Base-by-base conservation (phyloP, 192 early-diverging fungal species). In the Ambispora gerdemannii region DNA sequence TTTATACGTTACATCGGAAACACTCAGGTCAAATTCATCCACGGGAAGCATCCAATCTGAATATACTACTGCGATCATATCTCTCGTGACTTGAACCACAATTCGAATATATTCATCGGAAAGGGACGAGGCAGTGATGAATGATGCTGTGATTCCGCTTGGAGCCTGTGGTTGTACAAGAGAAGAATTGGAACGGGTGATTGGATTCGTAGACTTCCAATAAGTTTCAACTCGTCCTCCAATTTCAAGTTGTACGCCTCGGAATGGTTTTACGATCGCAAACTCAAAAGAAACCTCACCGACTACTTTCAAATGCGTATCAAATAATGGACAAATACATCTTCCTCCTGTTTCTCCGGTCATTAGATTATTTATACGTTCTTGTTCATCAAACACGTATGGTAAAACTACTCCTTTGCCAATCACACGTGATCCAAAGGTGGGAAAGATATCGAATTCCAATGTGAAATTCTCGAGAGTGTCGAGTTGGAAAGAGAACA, bases 141-240 rank as follows among this genome's bases (percentile, higher is more conserved):
- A 88, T 1, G 92, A 93, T 22, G 77, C 79, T 19, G 85, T 79
- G 28, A 73, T 65, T 13, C 61, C 35, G 20, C 15, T 73, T 1
- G 36, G 25, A 38, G 59, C 31, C 11, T 31, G 55, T 11, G 24
- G 63, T 71, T 67, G 72, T 65, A 64, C 56, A 75, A 43, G 38
- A 43, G 53, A n/a, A 59, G 65, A 19, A 69, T 72, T 56, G 69
- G 80, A 13, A 72, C 71, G 30, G 47, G 58, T 25, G 51, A 87
- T 73, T 20, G 93, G 89, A 72, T 92, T 91, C 10, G 94, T 96
- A 4, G 94, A 91, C 82, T 98, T 99, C 97, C 97, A 99, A 77
- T 99, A 99, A 0, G 97, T 99, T 74, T 96, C 95, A 22, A 98
- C 91, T 38, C 90, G 90, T 22, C 97, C 97, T 20, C 95, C 97